These are phyloP conservation scores for Fraxinus paxiana DNA, from an alignment of 305 asterid species.

Conservation along the genomic window DNA sequence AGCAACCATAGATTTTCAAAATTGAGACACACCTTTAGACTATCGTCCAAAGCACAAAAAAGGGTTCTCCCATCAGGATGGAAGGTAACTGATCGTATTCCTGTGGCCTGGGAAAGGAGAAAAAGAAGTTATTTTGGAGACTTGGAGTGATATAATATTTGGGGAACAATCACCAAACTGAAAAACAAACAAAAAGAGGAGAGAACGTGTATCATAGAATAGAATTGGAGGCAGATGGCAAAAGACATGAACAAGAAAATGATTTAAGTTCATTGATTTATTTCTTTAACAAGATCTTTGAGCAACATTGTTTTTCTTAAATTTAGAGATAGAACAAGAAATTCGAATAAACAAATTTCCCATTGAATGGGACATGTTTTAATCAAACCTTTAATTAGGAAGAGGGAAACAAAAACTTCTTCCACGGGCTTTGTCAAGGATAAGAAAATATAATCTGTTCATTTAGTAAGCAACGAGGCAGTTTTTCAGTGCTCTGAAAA, in stretches of 20 bases:
- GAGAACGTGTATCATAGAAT: not conserved
- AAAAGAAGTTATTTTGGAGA: slow-evolving; percentile 10
- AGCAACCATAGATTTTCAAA: slow-evolving; percentile 13
- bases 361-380: not conserved
- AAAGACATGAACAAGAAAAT: not conserved
- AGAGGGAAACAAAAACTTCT: not conserved
- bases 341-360: not conserved
- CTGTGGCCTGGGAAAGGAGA: slow-evolving; percentile 55
- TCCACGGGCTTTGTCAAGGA: not conserved
- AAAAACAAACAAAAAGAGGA: slow-evolving; percentile 1
- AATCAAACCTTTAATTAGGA: not conserved
- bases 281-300: not conserved
- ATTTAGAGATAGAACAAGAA: not conserved
- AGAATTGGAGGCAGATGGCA: not conserved
- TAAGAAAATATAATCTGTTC: not conserved
- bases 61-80: slow-evolving; percentile 90
- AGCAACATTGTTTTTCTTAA: not conserved
- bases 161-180: slow-evolving; percentile 5
- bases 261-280: not conserved
- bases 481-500: not conserved
- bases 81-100: slow-evolving; percentile 72
- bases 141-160: slow-evolving; percentile 2
- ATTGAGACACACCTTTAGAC: slow-evolving; percentile 62
- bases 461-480: not conserved
- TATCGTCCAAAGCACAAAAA: slow-evolving; percentile 81